These are phyloP conservation scores for Chlamydomonas sphaeroides DNA, from an alignment of 139 green algal species.

Conservation along the genomic window DNA sequence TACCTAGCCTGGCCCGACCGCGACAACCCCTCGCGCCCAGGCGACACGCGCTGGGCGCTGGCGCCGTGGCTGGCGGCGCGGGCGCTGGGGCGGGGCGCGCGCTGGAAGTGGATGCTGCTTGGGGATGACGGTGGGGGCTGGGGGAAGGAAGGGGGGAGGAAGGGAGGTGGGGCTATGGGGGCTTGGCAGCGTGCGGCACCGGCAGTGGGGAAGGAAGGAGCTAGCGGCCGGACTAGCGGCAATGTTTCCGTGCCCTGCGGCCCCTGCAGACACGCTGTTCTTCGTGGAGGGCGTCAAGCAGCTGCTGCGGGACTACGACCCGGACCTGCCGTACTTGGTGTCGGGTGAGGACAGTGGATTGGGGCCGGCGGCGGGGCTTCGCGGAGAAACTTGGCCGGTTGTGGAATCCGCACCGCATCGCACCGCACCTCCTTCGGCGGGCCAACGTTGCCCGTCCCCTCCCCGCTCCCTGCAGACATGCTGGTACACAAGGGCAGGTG, in stretches of 20 bases:
- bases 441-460: no score
- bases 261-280: slow-evolving; percentile 18
- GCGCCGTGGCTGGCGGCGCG: neutral
- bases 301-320: slow-evolving; percentile 23
- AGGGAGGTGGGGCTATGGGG: no score
- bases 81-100: neutral
- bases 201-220: no score
- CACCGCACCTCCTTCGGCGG: no score
- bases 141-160: no score
- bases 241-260: neutral
- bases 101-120: slow-evolving; percentile 26
- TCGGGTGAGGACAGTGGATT: no score
- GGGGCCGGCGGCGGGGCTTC: no score
- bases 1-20: slow-evolving; percentile 31
- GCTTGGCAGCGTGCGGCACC: no score
- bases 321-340: slow-evolving; percentile 25
- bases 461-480: neutral
- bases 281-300: slow-evolving; percentile 16
- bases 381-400: no score
- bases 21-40: neutral
- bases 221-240: neutral
- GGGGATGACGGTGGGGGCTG: slow-evolving; percentile 4
- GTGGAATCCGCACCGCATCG: no score
- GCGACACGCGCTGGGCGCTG: slow-evolving; percentile 6
- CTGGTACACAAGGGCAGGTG: slow-evolving; percentile 14